Percentiles rank a stretch among this genome's conserved stretches.
phyloP scores from a whole-genome alignment of 1,139 yeast genomes.

The Kodamaea fungicola region DNA sequence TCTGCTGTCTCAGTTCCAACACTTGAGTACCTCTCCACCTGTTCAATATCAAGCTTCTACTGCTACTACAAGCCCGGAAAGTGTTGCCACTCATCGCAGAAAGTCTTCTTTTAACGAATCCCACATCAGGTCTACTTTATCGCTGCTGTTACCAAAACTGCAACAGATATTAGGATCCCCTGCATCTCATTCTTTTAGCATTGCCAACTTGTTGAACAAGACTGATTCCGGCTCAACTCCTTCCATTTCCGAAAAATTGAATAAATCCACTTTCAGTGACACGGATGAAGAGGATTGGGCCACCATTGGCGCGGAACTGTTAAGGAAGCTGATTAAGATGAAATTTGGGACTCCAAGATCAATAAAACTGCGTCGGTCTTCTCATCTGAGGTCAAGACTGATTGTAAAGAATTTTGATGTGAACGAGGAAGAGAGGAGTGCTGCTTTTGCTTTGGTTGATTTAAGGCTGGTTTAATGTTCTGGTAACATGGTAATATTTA shows the following conservation, averaged over 20 bases:
- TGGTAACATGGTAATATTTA: neutral
- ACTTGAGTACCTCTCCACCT: neutral
- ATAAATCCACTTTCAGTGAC: slow-evolving; percentile 28
- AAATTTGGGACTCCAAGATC: slow-evolving; percentile 5
- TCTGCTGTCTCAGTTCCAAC: slow-evolving; percentile 4
- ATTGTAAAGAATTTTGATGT: slow-evolving; percentile 9
- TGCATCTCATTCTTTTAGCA: slow-evolving; percentile 12
- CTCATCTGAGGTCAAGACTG: slow-evolving; percentile 7
- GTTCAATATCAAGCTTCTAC: slow-evolving; percentile 13
- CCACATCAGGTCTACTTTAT: slow-evolving; percentile 39
- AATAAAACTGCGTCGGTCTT: slow-evolving; percentile 7
- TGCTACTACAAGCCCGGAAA: slow-evolving; percentile 17
- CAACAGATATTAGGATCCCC: slow-evolving; percentile 5
- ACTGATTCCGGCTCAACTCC: slow-evolving; percentile 15
- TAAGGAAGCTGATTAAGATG: slow-evolving; percentile 28
- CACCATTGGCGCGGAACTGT: slow-evolving; percentile 70
- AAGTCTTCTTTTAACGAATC: slow-evolving; percentile 47
- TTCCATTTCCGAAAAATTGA: slow-evolving; percentile 7
- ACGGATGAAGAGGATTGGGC: slow-evolving; percentile 98
- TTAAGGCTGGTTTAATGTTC: slow-evolving; percentile 36
- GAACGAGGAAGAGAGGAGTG: slow-evolving; percentile 46
- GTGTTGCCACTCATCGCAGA: slow-evolving; percentile 27
- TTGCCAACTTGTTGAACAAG: slow-evolving; percentile 14
- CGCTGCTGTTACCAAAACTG: slow-evolving; percentile 18
- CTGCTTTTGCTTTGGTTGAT: slow-evolving; percentile 63